Conservation (phyloP, 176 grass and related monocot species). For the Triticum dicoccoides region DNA sequence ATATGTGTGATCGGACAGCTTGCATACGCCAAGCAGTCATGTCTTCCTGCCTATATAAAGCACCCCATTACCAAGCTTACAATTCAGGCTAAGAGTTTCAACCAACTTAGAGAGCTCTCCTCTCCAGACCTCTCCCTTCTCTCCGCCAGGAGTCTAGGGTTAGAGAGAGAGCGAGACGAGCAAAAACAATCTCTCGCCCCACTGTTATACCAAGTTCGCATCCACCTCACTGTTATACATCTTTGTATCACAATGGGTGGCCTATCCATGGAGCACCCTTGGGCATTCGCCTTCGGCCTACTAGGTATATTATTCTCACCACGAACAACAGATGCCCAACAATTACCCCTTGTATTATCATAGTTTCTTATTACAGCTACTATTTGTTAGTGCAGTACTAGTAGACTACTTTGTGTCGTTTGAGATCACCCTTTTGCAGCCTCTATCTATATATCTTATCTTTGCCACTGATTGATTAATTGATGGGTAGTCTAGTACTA, state of each 20-base stretch:
- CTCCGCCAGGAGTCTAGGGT: constrained; percentile 22
- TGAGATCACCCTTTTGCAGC: not conserved
- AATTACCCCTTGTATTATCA: not conserved
- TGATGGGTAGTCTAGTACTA: not conserved
- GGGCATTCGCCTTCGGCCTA: constrained; percentile 62
- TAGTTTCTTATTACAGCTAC: not conserved
- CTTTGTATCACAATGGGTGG: constrained; percentile 43
- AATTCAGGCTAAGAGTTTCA: constrained; percentile 26
- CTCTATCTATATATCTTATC: not conserved
- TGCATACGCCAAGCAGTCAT: not conserved
- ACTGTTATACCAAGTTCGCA: not conserved
- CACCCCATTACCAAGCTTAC: too few species aligned
- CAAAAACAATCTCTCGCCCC: not conserved
- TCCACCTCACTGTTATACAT: not conserved
- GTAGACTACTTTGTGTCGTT: not conserved
- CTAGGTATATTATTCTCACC: constrained; percentile 48
- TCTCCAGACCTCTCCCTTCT: constrained; percentile 30
- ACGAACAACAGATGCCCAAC: not conserved
- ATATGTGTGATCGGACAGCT: not conserved
- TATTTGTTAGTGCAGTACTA: not conserved
- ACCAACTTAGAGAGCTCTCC: constrained; percentile 14
- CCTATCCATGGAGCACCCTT: constrained; percentile 55
- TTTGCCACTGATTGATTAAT: not conserved
- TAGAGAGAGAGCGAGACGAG: not conserved
- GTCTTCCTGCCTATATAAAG: constrained; percentile 33